Evolutionary conservation across 2,329 filamentous ascomycete genomes (phyloP), one percentile per base, ranked within the genome.

Genomic region (Penicillium occitanis): DNA sequence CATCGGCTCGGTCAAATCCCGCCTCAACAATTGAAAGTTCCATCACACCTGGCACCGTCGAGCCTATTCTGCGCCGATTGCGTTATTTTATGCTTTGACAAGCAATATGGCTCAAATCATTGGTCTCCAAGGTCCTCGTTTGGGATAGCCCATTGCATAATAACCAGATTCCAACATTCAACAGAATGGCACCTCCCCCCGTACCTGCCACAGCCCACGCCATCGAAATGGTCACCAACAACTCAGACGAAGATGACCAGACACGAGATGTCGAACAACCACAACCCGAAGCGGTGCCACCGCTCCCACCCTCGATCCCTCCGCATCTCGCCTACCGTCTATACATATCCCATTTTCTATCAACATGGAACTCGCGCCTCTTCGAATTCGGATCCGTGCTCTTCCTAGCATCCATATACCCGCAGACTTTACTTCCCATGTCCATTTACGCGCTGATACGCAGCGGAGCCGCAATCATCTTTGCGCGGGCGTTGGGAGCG

Each of bases 401-500:
- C 5, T 88, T 84, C 73, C 78, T 88, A 10, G 85, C 86, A 0
- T 75, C 80, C 0, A 81, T 86, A 55, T 88, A 82, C 69, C 84
- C 84, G 0, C 77, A 81, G 0, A 91, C 88, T 0, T 78, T 92
- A 25, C 80, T 90, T 25, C 89, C 87, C 42, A 83, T 88, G 65
- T 91, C 89, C 0, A 77, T 89, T n/a, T 92, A 92, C 71, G 90
- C 90, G 0, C 77, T 92, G 6, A 79, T 83, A 5, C 85, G 90
- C 25, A 83, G 85, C 5, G 76, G 81, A 0, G 80, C 86, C 0
- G 88, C 87, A 0, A 84, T 89, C 3, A 33, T 87, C 0, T 77
- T 91, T 6, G 85, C 88, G 0, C 84, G 86, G 13, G 79, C 79
- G 55, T 75, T 92, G 5, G 90, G 90, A 1, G 71, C 73, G 1